These are phyloP conservation scores for Phytophthora ohioensis DNA, from an alignment of 352 stramenopile genomes.

Conservation along the genomic window DNA sequence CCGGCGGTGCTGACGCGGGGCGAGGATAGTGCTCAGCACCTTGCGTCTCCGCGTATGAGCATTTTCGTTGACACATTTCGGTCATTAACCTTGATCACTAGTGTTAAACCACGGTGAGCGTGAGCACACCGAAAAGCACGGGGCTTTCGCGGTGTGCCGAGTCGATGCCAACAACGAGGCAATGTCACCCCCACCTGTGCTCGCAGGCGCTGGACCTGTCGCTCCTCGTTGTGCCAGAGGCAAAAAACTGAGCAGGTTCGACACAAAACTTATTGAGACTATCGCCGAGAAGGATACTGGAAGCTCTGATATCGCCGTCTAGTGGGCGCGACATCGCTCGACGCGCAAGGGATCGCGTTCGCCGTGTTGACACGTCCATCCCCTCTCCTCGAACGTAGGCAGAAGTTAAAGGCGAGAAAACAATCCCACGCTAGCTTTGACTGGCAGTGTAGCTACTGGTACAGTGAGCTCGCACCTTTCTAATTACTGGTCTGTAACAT, in stretches of 20 bases:
- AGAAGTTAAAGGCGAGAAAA: constrained; percentile 10
- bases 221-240: neutral
- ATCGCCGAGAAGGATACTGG: constrained; percentile 1
- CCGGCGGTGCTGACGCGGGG: neutral
- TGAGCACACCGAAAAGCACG: constrained; percentile 4
- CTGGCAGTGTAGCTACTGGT: neutral
- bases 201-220: neutral
- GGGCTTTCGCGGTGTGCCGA: neutral
- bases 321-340: constrained; percentile 17
- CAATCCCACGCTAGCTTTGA: neutral
- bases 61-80: constrained; percentile 26
- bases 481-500: neutral
- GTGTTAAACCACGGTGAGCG: constrained; percentile 13
- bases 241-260: neutral
- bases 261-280: neutral
- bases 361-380: constrained; percentile 26
- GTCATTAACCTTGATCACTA: constrained; percentile 22
- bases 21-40: constrained; percentile 12
- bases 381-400: constrained; percentile 9
- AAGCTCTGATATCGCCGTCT: constrained; percentile 25
- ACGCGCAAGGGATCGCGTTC: constrained; percentile 13
- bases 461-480: neutral
- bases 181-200: neutral
- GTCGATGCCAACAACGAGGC: neutral
- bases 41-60: constrained; percentile 30